phyloP scores from a whole-genome alignment of 768 basidiomycete species.

The Kwoniella europaea region DNA sequence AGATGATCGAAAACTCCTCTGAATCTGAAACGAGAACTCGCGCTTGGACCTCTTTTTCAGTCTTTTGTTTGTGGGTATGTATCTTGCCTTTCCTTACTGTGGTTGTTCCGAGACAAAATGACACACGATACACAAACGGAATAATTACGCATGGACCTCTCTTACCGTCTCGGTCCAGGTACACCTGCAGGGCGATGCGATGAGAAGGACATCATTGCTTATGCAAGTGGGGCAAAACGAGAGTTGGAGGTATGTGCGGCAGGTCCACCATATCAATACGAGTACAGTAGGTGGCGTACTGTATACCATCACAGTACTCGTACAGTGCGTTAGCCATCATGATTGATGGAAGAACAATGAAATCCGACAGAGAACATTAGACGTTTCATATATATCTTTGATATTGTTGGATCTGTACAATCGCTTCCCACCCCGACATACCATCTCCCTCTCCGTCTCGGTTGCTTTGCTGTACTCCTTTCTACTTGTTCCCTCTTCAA shows the following conservation, averaged over 20 bases:
- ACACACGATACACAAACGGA: background rate
- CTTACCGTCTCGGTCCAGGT: background rate
- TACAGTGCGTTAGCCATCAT: too few species aligned
- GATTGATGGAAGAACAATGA: background rate
- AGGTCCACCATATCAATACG: background rate
- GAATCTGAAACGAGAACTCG: background rate
- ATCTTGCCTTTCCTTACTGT: too few species aligned
- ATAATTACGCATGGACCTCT: background rate
- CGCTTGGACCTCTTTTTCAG: background rate
- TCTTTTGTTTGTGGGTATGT: background rate
- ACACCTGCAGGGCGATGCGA: background rate
- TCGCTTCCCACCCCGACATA: background rate
- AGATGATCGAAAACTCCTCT: background rate
- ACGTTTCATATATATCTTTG: background rate
- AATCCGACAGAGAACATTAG: background rate
- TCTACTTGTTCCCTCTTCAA: background rate
- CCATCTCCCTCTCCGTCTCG: background rate
- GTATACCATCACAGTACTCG: too few species aligned
- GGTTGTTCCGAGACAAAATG: background rate
- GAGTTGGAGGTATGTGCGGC: background rate
- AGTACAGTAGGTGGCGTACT: too few species aligned
- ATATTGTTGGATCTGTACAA: background rate
- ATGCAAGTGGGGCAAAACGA: background rate
- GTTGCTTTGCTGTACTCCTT: background rate
- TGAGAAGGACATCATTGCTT: background rate